Conservation (phyloP, 495 filamentous ascomycete genomes). For the Aspergillus hancockii region DNA sequence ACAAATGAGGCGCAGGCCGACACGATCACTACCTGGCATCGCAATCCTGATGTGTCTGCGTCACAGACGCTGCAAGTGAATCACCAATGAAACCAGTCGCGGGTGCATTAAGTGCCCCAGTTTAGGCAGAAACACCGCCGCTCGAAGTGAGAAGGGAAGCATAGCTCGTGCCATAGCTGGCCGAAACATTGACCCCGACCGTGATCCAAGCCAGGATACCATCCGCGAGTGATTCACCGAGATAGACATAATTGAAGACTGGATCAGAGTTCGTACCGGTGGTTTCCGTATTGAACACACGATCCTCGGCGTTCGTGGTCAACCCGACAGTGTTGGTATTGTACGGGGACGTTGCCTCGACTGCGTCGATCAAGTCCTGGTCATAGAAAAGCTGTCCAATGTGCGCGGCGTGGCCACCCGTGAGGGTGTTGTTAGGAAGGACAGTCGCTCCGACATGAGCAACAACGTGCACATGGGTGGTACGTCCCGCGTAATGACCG, state of each 20-base stretch:
- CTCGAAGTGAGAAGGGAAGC: not conserved
- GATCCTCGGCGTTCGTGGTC: constrained; percentile 52
- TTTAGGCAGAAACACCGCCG: not conserved
- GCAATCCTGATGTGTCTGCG: too few relatives aligned
- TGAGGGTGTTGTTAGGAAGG: constrained; percentile 49
- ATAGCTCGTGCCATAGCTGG: constrained; percentile 21
- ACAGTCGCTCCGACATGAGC: constrained; percentile 46
- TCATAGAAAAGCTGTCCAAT: constrained; percentile 65
- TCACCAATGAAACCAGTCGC: too few relatives aligned
- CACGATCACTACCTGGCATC: too few relatives aligned
- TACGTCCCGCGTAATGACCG: constrained; percentile 52
- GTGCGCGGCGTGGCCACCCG: constrained; percentile 50
- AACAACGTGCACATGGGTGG: constrained; percentile 50
- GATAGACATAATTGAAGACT: constrained; percentile 54
- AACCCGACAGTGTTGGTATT: constrained; percentile 50
- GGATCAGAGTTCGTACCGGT: constrained; percentile 54
- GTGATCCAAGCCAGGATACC: constrained; percentile 59
- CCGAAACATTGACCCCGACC: constrained; percentile 52
- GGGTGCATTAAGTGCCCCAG: too few relatives aligned
- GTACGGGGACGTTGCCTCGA: constrained; percentile 54
- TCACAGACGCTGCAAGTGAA: too few relatives aligned
- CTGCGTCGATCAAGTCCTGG: constrained; percentile 44
- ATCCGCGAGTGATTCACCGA: constrained; percentile 54
- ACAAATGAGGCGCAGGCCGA: too few relatives aligned
- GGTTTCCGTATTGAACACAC: constrained; percentile 45